phyloP scores from a whole-genome alignment of 2,329 filamentous ascomycete genomes.

The Ophiostoma perfectum region DNA sequence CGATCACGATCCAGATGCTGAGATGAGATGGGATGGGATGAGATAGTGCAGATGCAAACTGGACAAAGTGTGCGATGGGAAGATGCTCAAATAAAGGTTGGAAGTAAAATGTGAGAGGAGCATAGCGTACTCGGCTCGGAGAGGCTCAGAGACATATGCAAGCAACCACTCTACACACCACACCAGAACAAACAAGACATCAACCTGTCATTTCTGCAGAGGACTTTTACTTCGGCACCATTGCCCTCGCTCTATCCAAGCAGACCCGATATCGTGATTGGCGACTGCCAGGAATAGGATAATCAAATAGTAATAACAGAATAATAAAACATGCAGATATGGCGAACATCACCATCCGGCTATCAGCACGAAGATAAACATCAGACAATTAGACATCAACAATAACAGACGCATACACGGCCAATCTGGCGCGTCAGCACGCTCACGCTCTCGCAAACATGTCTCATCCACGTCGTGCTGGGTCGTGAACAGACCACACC shows the following conservation, averaged over 20 bases:
- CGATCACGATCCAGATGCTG: not conserved
- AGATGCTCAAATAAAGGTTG: no score
- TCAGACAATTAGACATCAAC: not conserved
- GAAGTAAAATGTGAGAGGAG: no score
- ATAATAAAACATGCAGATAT: not conserved
- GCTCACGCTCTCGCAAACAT: not conserved
- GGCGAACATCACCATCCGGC: not conserved
- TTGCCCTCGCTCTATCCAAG: not conserved
- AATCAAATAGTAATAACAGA: constrained; percentile 1
- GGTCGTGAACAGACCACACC: not conserved
- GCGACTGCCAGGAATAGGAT: not conserved
- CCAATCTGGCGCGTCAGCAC: not conserved
- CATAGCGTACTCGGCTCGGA: no score
- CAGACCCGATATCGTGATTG: not conserved
- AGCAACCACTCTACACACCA: not conserved
- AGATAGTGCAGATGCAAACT: not conserved
- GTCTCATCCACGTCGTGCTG: not conserved
- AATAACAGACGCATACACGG: not conserved
- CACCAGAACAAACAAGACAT: not conserved
- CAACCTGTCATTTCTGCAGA: not conserved
- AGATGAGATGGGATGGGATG: not conserved
- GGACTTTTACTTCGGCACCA: not conserved
- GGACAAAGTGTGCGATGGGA: no score
- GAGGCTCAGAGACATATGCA: not conserved
- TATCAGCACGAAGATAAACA: not conserved